These are phyloP conservation scores for Candida hungchunana DNA, from an alignment of 805 yeast genomes.

Conservation along the genomic window DNA sequence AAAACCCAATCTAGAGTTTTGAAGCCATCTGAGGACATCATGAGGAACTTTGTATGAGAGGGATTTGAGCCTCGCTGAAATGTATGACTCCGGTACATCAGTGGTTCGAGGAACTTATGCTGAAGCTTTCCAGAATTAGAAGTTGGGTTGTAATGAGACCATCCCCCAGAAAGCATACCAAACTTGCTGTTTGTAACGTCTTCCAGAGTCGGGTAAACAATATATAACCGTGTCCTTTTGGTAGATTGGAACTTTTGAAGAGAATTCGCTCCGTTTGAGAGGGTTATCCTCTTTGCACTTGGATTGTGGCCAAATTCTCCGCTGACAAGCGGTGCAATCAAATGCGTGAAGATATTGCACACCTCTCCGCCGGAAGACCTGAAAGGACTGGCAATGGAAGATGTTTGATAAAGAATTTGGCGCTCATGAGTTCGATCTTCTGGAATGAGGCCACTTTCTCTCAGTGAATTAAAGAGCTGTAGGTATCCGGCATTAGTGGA, in stretches of 20 bases:
- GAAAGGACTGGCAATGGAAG: constrained; percentile 27
- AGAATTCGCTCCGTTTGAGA: constrained; percentile 14
- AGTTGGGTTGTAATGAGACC: constrained; percentile 41
- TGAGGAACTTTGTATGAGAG: constrained; percentile 68
- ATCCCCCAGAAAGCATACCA: constrained; percentile 47
- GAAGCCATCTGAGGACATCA: constrained; percentile 49
- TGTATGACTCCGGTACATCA: constrained; percentile 31
- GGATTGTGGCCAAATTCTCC: constrained; percentile 12
- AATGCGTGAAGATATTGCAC: constrained; percentile 24
- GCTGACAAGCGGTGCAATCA: constrained; percentile 19
- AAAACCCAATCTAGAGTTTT: constrained; percentile 59
- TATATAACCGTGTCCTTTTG: constrained; percentile 30
- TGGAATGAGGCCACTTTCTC: constrained; percentile 13
- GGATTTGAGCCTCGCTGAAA: constrained; percentile 32
- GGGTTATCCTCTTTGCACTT: constrained; percentile 4
- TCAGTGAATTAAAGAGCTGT: constrained; percentile 22
- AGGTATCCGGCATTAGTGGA: constrained; percentile 25
- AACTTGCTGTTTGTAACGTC: constrained; percentile 37
- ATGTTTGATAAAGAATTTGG: constrained; percentile 32
- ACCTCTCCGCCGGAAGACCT: constrained; percentile 6
- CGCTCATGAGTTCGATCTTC: constrained; percentile 1
- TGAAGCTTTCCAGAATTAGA: constrained; percentile 31
- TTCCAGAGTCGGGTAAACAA: constrained; percentile 42
- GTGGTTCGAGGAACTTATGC: constrained; percentile 35
- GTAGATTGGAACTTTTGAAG: constrained; percentile 23